Percentiles rank a stretch among this genome's conserved stretches.
phyloP scores from a whole-genome alignment of 2,329 filamentous ascomycete species.

The Exophiala sideris region DNA sequence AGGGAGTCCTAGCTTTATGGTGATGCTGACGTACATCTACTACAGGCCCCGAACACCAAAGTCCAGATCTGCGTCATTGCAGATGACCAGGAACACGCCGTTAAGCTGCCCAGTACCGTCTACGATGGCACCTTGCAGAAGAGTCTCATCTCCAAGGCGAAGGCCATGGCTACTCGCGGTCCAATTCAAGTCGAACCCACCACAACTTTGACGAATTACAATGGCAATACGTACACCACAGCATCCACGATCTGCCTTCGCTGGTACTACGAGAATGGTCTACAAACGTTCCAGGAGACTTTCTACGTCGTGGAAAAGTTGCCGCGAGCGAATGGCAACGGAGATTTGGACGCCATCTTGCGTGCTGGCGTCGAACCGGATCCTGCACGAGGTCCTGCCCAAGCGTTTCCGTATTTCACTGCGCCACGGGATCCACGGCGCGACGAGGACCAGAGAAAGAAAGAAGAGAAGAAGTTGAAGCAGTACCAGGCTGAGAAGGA shows the following conservation, averaged over 20 bases:
- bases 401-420: conserved; percentile 6
- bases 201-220: conserved; percentile 15
- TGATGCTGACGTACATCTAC: background rate
- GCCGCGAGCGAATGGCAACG: background rate
- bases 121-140: conserved; percentile 9
- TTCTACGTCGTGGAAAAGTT: conserved; percentile 23
- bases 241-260: conserved; percentile 19
- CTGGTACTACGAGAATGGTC: conserved; percentile 22
- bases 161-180: conserved; percentile 18
- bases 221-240: conserved; percentile 9
- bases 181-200: background rate
- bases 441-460: conserved; percentile 11
- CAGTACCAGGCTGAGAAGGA: conserved; percentile 18
- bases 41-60: conserved; percentile 10
- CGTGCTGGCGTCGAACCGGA: conserved; percentile 9
- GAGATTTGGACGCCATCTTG: conserved; percentile 21
- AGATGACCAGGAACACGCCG: conserved; percentile 19
- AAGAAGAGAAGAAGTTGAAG: conserved; percentile 4
- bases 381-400: background rate
- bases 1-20: too few relatives aligned
- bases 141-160: conserved; percentile 19
- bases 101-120: conserved; percentile 17
- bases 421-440: conserved; percentile 2
- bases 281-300: conserved; percentile 21
- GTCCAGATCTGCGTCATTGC: conserved; percentile 20